These are phyloP conservation scores for Saccharomycopsis amapae DNA, from an alignment of 805 yeast species.

Conservation along the genomic window DNA sequence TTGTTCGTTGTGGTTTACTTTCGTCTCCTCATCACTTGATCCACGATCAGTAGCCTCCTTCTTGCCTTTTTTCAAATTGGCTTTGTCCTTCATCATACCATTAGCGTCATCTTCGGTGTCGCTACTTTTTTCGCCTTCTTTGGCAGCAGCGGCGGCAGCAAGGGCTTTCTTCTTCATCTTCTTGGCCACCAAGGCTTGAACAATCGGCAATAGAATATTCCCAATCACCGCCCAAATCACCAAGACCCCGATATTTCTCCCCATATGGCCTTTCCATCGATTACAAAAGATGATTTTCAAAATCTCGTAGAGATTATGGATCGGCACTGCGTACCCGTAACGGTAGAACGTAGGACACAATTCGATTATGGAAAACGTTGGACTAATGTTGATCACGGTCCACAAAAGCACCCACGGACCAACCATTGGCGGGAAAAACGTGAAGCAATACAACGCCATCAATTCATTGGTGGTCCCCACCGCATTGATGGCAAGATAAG, in stretches of 20 bases:
- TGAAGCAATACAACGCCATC: constrained; percentile 43
- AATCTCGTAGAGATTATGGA: constrained; percentile 57
- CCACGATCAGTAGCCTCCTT: no score
- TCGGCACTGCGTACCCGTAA: constrained; percentile 63
- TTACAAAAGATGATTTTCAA: constrained; percentile 52
- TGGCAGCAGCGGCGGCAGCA: constrained; percentile 5
- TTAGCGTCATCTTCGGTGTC: not conserved
- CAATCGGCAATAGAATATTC: constrained; percentile 38
- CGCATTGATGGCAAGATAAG: constrained; percentile 63
- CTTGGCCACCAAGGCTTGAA: constrained; percentile 36
- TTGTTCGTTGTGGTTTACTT: no score
- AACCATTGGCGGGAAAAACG: constrained; percentile 51
- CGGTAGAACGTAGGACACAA: constrained; percentile 40
- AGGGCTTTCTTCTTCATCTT: constrained; percentile 29
- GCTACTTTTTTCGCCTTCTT: not conserved
- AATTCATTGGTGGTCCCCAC: constrained; percentile 74
- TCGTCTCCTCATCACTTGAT: no score
- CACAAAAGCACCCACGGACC: constrained; percentile 70
- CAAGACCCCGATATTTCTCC: constrained; percentile 53
- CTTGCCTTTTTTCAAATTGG: no score
- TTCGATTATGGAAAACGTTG: constrained; percentile 61
- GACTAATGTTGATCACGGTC: constrained; percentile 62
- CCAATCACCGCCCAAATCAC: constrained; percentile 54
- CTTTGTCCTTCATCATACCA: no score
- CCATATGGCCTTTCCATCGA: constrained; percentile 49